phyloP scores from a whole-genome alignment of 495 filamentous ascomycete genomes.

The Parathielavia hyrcaniae region DNA sequence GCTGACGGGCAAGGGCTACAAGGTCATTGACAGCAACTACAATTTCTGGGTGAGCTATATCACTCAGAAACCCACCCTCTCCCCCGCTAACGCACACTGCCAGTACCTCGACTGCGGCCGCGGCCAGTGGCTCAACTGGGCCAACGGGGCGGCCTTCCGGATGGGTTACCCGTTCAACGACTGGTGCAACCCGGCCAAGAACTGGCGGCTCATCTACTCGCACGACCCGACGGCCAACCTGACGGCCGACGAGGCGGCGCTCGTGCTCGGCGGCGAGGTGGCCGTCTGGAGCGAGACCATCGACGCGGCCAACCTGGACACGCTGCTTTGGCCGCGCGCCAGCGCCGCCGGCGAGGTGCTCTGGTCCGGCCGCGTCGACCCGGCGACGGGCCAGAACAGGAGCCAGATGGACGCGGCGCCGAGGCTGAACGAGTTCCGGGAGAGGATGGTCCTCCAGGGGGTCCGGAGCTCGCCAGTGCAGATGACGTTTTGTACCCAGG shows the following conservation, averaged over 20 bases:
- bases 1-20: constrained; percentile 54
- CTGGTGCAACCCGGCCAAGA: constrained; percentile 68
- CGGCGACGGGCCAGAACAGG: constrained; percentile 52
- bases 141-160: constrained; percentile 38
- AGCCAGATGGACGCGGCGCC: constrained; percentile 59
- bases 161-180: constrained; percentile 62
- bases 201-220: constrained; percentile 71
- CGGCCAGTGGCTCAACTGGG: constrained; percentile 69
- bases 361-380: constrained; percentile 61
- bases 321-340: constrained; percentile 68
- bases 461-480: constrained; percentile 53
- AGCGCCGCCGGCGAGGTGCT: constrained; percentile 67
- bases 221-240: constrained; percentile 63
- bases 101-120: constrained; percentile 77
- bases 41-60: constrained; percentile 59
- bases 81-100: constrained; percentile 13
- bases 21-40: constrained; percentile 66
- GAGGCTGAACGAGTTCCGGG: constrained; percentile 62
- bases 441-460: constrained; percentile 61
- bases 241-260: constrained; percentile 47
- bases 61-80: background rate
- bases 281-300: constrained; percentile 75
- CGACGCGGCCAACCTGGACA: constrained; percentile 61
- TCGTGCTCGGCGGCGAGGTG: constrained; percentile 71
- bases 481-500: constrained; percentile 50